A percentile compares a stretch with the other conserved stretches of the same genome.
Conservation (phyloP, 768 basidiomycete genomes). For the Suillus lakei region DNA sequence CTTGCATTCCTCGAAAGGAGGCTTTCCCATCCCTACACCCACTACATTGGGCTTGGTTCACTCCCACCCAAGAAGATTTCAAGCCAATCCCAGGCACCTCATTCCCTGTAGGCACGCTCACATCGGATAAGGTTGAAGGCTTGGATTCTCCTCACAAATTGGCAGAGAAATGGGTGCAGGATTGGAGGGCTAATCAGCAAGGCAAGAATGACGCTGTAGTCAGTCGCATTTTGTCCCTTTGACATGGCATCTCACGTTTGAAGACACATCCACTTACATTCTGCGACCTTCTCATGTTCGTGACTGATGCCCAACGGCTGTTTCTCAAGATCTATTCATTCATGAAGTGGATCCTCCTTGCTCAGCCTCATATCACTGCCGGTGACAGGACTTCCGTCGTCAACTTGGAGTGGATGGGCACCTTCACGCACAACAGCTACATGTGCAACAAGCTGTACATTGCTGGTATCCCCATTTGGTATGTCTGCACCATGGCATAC, state of each 20-base stretch:
- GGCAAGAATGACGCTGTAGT: not conserved
- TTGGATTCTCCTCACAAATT: not conserved
- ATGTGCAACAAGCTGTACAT: too few species aligned
- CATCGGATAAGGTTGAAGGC: not conserved
- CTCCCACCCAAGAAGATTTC: not conserved
- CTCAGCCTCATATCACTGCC: not conserved
- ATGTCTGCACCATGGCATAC: too few species aligned
- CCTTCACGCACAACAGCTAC: too few species aligned
- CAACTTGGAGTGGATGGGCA: too few species aligned
- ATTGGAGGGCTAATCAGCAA: not conserved
- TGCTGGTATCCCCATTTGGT: constrained; percentile 2
- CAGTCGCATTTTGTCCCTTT: not conserved
- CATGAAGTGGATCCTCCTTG: not conserved
- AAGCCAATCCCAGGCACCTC: not conserved
- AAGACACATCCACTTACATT: not conserved
- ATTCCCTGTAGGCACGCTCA: not conserved
- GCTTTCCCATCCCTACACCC: not conserved
- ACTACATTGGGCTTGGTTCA: constrained; percentile 10
- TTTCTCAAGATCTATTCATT: not conserved
- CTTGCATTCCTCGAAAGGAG: not conserved
- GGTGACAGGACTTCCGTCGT: not conserved
- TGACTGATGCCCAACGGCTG: not conserved
- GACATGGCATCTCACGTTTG: not conserved
- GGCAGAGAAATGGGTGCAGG: not conserved
- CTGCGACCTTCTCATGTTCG: not conserved